Conservation (phyloP, 257 asterid genomes). For the Primulina huaijiensis region DNA sequence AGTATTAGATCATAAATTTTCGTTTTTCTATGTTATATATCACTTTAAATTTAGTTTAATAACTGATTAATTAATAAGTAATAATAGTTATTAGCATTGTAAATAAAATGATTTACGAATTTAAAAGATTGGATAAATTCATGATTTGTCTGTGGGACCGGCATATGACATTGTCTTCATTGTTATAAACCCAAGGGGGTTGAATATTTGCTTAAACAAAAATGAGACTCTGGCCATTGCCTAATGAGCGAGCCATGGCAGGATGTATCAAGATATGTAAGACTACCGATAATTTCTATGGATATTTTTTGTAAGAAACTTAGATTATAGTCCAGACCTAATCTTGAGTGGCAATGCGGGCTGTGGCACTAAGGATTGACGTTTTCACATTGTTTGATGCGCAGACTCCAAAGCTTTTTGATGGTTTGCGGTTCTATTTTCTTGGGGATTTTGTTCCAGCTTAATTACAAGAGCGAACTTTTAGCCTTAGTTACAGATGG, state of each 20-base stretch:
- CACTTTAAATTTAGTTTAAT: too few relatives aligned
- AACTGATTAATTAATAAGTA: too few relatives aligned
- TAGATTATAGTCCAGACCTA: background rate
- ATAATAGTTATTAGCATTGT: too few relatives aligned
- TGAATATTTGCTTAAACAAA: background rate
- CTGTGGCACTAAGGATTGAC: background rate
- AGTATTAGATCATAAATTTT: too few relatives aligned
- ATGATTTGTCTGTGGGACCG: too few relatives aligned
- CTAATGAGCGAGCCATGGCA: background rate
- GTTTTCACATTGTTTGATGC: constrained; percentile 3
- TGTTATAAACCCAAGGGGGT: background rate
- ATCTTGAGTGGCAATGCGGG: background rate
- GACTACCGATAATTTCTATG: background rate
- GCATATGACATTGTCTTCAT: too few relatives aligned
- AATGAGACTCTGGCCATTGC: background rate
- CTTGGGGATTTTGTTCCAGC: constrained; percentile 55
- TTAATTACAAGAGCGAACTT: constrained; percentile 64
- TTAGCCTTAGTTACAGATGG: constrained; percentile 56
- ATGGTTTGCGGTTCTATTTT: constrained; percentile 54
- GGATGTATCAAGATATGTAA: background rate
- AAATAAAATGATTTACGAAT: too few relatives aligned
- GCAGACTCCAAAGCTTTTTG: constrained; percentile 78
- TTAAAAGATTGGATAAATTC: too few relatives aligned
- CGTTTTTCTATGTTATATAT: too few relatives aligned
- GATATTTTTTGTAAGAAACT: background rate